Conservation (phyloP, 1,284 basidiomycete genomes). For the Mrakiaceae sp. region DNA sequence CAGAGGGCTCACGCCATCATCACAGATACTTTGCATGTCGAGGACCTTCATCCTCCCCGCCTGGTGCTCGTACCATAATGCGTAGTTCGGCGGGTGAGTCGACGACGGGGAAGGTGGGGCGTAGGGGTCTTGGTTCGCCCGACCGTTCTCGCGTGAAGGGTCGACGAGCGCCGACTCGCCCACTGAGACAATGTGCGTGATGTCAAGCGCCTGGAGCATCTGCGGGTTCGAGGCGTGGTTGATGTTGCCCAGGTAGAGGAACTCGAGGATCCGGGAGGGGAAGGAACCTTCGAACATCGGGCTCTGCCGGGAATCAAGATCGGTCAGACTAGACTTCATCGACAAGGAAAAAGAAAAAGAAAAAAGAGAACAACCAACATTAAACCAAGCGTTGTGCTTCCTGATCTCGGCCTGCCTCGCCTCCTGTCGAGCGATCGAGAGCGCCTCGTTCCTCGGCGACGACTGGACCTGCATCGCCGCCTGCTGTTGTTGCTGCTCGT, state of each 20-base stretch:
- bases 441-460: neutral
- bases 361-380: conserved; percentile 16
- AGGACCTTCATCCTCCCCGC: conserved; percentile 62
- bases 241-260: conserved; percentile 89
- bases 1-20: conserved; percentile 91
- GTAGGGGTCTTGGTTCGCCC: conserved; percentile 24
- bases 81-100: conserved; percentile 37
- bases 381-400: conserved; percentile 16
- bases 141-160: conserved; percentile 18
- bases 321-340: neutral
- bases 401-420: conserved; percentile 23
- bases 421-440: conserved; percentile 4
- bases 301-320: conserved; percentile 43
- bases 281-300: conserved; percentile 88
- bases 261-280: conserved; percentile 84
- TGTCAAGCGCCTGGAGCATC: conserved; percentile 91
- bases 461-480: neutral
- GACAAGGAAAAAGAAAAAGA: conserved; percentile 20
- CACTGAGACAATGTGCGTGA: conserved; percentile 94
- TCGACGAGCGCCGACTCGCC: conserved; percentile 76
- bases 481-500: neutral
- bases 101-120: neutral
- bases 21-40: conserved; percentile 40
- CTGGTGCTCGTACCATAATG: conserved; percentile 76
- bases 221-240: conserved; percentile 89